These are phyloP conservation scores for Cladophialophora psammophila DNA, from an alignment of 2,329 filamentous ascomycete genomes.

Conservation along the genomic window DNA sequence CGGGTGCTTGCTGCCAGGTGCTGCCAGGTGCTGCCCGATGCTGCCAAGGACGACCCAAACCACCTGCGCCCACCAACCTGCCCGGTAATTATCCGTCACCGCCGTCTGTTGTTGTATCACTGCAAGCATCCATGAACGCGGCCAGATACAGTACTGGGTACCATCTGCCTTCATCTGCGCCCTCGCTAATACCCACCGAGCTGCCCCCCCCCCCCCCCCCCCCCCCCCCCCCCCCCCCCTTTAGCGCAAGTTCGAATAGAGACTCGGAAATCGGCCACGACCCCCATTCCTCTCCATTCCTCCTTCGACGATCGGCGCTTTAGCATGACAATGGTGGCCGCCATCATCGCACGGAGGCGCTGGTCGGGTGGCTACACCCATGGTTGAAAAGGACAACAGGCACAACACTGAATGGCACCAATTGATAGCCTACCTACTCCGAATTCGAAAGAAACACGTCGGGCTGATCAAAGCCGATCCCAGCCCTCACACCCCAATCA, in stretches of 20 bases:
- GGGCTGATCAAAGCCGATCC: background rate
- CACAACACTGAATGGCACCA: background rate
- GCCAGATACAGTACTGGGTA: too few species aligned
- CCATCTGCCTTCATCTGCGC: background rate
- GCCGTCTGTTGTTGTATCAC: background rate
- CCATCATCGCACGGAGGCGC: background rate
- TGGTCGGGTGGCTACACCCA: background rate
- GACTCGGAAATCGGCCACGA: constrained; percentile 17
- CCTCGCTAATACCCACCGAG: background rate
- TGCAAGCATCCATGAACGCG: background rate
- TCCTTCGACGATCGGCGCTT: constrained; percentile 1
- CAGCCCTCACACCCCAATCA: background rate
- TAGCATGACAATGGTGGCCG: constrained; percentile 3
- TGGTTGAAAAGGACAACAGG: background rate
- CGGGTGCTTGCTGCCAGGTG: too few species aligned
- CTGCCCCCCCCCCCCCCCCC: too few species aligned
- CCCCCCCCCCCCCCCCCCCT: too few species aligned
- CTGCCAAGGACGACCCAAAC: too few species aligned
- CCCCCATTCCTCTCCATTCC: background rate
- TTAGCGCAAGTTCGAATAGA: constrained; percentile 8
- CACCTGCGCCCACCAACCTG: background rate
- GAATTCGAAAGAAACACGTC: background rate
- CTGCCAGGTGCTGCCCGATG: too few species aligned
- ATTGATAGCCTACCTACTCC: background rate
- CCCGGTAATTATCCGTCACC: constrained; percentile 12